These are phyloP conservation scores for Phlegmacium glaucopus DNA, from an alignment of 768 basidiomycete species.

Conservation along the genomic window DNA sequence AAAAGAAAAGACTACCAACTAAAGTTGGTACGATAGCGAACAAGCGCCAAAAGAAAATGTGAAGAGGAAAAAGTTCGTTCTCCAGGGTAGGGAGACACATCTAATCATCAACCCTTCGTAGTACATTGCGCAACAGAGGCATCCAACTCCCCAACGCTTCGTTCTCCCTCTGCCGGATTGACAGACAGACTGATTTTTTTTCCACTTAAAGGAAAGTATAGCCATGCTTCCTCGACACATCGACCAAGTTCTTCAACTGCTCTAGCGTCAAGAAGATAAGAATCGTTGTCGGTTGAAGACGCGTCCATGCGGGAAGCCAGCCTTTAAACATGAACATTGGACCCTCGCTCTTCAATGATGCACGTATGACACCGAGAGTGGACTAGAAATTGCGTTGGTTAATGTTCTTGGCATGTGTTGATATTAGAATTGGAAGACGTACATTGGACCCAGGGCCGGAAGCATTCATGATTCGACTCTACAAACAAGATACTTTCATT, in stretches of 20 bases:
- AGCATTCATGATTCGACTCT: constrained; percentile 88
- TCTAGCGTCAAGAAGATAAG: constrained; percentile 85
- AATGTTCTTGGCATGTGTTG: background rate
- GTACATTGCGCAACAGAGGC: background rate
- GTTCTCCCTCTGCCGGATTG: background rate
- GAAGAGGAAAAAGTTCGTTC: background rate
- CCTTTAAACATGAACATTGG: constrained; percentile 92
- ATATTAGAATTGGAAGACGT: constrained; percentile 31
- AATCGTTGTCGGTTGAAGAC: constrained; percentile 85
- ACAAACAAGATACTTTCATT: background rate
- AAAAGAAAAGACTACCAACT: background rate
- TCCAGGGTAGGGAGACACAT: background rate
- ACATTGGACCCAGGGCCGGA: constrained; percentile 77
- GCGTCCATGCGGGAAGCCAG: constrained; percentile 85
- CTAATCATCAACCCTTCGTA: too few species aligned
- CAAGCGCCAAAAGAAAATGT: background rate
- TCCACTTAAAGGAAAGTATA: constrained; percentile 21
- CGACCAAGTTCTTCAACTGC: constrained; percentile 72
- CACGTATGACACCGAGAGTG: constrained; percentile 64
- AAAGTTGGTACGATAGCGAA: background rate
- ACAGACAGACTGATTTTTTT: background rate
- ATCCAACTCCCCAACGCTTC: background rate
- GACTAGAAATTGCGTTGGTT: constrained; percentile 38
- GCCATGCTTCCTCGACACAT: constrained; percentile 49
- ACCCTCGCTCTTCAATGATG: constrained; percentile 70